Evolutionary conservation across 2,329 filamentous ascomycete species (phyloP), one percentile per base, ranked within the genome.

Genomic region (Coleophoma cylindrospora): DNA sequence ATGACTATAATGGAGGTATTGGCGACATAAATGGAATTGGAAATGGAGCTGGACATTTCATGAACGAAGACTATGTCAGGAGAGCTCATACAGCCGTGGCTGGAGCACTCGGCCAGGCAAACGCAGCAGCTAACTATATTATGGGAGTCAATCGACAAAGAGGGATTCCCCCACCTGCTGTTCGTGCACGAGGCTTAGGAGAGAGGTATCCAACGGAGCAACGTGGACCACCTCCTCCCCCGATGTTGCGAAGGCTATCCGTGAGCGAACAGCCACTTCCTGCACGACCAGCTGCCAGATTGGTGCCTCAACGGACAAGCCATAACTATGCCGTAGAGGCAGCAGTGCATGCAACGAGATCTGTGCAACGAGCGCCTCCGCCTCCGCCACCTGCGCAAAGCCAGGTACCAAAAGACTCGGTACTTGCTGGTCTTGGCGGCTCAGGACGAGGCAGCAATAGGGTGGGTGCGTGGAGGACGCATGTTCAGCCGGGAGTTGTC

Each of bases 61-160:
- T 83, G 74, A 83, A 83, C 51, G 79, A 85, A 27, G 72, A 81
- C 53, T 84, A 81, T 52, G 61, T 73, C 14, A 62, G 66, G 33
- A 61, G 61, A n/a, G 66, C 64, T 7, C 57, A 63, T 4, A 64
- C 67, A 45, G 61, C 66, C 2, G 46, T 68, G n/a, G 62, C 62
- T 13, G 64, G 62, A 2, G 60, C 59, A 45, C 64, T 64, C 34
- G 60, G 61, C 15, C 59, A 64, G 40, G 67, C 65, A 11, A 59
- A 57, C 12, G 60, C 60, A 27, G 62, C 65, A 10, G 66, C 65
- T 7, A 63, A 68, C 36, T 62, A 64, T 45, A 56, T 62, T 17
- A 59, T 62, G 52, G 60, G 61, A 4, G 56, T 61, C 14, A 36
- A 47, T n/a, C 38, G 46, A 17, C n/a, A 49, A 33, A 34, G 50